Percentiles rank a stretch among this genome's conserved stretches.
Evolutionary conservation across 2,329 filamentous ascomycete genomes (phyloP).

Genomic region (Talaromyces sp.): DNA sequence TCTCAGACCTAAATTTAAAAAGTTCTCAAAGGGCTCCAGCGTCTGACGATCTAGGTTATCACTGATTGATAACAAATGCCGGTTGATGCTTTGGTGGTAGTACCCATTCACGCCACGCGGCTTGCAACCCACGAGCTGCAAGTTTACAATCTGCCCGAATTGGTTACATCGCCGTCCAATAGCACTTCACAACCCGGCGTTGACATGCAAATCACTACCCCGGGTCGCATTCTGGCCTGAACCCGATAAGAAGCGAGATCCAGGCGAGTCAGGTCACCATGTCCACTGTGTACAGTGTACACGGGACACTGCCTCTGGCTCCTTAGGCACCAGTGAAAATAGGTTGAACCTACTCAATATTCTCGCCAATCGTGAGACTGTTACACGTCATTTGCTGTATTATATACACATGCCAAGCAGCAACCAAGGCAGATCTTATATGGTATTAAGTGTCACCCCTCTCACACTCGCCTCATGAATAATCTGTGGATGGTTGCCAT

Average conservation of each 20-base stretch:
- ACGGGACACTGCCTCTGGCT: not conserved
- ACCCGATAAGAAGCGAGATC: not conserved
- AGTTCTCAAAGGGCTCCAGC: not conserved
- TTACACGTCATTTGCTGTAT: not conserved
- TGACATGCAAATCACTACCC: not conserved
- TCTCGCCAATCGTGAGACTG: not conserved
- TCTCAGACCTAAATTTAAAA: not conserved
- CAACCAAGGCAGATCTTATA: not conserved
- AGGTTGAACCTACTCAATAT: not conserved
- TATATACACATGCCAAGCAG: not conserved
- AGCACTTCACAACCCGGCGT: not conserved
- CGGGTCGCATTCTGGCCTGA: not conserved
- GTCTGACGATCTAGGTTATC: not conserved
- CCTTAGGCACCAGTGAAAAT: not conserved
- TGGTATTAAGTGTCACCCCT: not conserved
- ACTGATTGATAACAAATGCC: not conserved
- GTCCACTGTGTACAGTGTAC: not conserved
- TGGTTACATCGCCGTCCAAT: not conserved
- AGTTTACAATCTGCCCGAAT: not conserved
- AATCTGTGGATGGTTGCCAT: not conserved
- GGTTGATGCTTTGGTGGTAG: not conserved
- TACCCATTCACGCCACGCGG: not conserved
- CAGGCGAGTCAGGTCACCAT: not conserved
- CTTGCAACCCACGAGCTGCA: not conserved
- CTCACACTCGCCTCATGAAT: not conserved